Evolutionary conservation across 257 asterid genomes (phyloP).

Genomic region (Solanum chilense): DNA sequence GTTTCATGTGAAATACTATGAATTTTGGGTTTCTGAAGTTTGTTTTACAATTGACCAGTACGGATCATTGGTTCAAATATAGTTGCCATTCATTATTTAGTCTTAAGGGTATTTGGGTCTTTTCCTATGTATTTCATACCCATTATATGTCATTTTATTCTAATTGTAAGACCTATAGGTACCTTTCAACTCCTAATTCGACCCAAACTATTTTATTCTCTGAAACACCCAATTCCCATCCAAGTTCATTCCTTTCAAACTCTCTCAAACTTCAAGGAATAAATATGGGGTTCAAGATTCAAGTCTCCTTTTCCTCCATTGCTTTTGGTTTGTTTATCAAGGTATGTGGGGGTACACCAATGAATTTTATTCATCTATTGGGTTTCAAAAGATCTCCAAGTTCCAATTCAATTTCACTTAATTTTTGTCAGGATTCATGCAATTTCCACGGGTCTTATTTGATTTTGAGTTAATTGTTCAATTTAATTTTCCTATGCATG

Average conservation of each 20-base stretch:
- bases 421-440: background rate
- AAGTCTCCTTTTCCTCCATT: background rate
- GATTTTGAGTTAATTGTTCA: background rate
- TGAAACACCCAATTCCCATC: background rate
- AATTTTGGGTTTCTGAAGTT: background rate
- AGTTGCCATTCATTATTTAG: background rate
- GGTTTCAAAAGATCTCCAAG: background rate
- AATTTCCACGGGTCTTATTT: background rate
- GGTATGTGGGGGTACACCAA: background rate
- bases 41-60: background rate
- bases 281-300: no score
- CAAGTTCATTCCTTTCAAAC: background rate
- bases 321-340: background rate
- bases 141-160: no score
- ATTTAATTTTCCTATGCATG: background rate
- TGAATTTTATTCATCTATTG: background rate
- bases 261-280: background rate
- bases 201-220: background rate
- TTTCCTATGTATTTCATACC: background rate
- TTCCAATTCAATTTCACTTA: background rate
- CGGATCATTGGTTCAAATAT: background rate
- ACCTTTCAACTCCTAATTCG: background rate
- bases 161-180: background rate
- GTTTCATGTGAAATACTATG: no score
- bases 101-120: background rate